These are phyloP conservation scores for Meira nashicola DNA, from an alignment of 1,284 basidiomycete species.

Conservation along the genomic window DNA sequence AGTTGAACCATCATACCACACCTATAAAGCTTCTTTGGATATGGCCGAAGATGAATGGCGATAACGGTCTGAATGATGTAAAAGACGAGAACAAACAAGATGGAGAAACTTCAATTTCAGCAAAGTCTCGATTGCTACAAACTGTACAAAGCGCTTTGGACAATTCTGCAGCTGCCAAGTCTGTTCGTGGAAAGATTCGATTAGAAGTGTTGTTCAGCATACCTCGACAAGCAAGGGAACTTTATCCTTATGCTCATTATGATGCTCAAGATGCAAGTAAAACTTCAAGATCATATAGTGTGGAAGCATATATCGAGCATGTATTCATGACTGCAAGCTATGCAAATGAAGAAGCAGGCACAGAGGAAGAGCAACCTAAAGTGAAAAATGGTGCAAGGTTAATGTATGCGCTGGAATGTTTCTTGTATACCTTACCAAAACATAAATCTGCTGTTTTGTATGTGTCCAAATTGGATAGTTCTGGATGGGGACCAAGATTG, in stretches of 20 bases:
- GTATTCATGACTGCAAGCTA: constrained; percentile 36
- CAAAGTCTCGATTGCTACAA: no score
- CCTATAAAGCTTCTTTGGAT: no score
- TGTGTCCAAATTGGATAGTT: constrained; percentile 88
- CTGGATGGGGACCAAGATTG: constrained; percentile 63
- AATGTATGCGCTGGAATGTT: constrained; percentile 75
- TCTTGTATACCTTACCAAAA: constrained; percentile 69
- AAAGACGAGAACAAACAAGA: no score
- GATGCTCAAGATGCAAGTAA: constrained; percentile 25
- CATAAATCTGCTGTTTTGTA: constrained; percentile 74
- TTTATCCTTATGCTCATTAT: constrained; percentile 48
- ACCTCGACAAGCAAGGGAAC: constrained; percentile 34
- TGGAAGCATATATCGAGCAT: constrained; percentile 26
- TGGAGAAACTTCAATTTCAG: no score
- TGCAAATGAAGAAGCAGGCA: constrained; percentile 9
- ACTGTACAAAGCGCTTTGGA: neutral
- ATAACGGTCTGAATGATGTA: no score
- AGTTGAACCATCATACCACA: no score
- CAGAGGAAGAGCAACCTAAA: constrained; percentile 4
- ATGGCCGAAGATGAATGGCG: no score
- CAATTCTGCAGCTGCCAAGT: neutral
- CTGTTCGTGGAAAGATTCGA: constrained; percentile 4
- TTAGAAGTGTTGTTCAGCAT: constrained; percentile 33
- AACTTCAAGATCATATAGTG: constrained; percentile 14
- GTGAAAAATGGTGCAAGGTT: constrained; percentile 56